Evolutionary conservation across 2,329 filamentous ascomycete genomes (phyloP).

Genomic region (Coniochaeta hoffmannii): DNA sequence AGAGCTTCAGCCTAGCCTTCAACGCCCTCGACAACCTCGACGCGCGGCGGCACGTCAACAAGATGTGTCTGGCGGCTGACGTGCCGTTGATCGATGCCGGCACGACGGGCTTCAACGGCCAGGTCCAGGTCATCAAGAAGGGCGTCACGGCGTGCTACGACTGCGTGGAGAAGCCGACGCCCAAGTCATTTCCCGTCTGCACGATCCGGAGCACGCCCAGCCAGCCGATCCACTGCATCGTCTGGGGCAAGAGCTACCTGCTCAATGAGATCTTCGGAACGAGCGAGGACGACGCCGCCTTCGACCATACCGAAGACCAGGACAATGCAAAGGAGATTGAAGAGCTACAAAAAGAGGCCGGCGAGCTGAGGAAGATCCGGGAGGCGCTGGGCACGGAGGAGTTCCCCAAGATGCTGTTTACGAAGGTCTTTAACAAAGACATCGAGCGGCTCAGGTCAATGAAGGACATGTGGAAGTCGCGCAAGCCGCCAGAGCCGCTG

Average conservation of each 20-base stretch:
- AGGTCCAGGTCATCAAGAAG: constrained; percentile 95
- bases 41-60: constrained; percentile 88
- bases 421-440: constrained; percentile 87
- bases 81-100: constrained; percentile 92
- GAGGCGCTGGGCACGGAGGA: constrained; percentile 69
- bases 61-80: constrained; percentile 89
- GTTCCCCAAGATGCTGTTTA: constrained; percentile 75
- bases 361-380: constrained; percentile 76
- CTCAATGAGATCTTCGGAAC: constrained; percentile 90
- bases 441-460: constrained; percentile 76
- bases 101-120: constrained; percentile 94
- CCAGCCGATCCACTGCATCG: constrained; percentile 96
- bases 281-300: constrained; percentile 75
- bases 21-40: constrained; percentile 96
- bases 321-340: constrained; percentile 85
- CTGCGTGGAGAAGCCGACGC: constrained; percentile 80
- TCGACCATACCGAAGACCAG: constrained; percentile 72
- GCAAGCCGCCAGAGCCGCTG: constrained; percentile 66
- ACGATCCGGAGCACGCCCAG: constrained; percentile 95
- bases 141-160: constrained; percentile 93
- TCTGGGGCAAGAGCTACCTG: constrained; percentile 96
- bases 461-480: constrained; percentile 93
- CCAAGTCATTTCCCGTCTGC: constrained; percentile 91
- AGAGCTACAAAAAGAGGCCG: constrained; percentile 76
- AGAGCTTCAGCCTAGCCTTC: constrained; percentile 77